Evolutionary conservation across 1,284 basidiomycete species (phyloP), one percentile per base, ranked within the genome.

Genomic region (Gomphus bonarii): DNA sequence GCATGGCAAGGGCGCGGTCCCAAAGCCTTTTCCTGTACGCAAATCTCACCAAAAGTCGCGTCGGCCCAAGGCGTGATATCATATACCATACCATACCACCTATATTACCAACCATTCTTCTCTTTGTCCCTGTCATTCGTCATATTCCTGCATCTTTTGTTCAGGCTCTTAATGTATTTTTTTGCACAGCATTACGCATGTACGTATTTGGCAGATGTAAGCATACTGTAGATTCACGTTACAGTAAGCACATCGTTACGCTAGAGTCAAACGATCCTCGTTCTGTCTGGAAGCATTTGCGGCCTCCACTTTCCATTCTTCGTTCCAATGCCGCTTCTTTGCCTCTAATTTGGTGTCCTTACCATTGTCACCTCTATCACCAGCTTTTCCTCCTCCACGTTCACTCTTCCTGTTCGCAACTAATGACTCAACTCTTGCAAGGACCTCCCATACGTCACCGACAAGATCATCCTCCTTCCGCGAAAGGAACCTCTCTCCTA

Each of bases 1-100:
- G n/a, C 88, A 91, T 65, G 88, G 88, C 5, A 75, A 85, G 38
- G 87, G 84, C 28, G 82, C 85, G 63, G 65, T 60, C 58, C 14
- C 65, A n/a, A 44, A n/a, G 25, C 42, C 56, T 10, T 31, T 10
- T 12, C 25, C 47, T 33, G 53, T 47, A 25, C 58, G 50, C 48
- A 57, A 57, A 14, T 50, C 48, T 3, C 40, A 47, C 28, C 55
- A 50, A 50, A 57, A 51, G 20, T 57, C 55, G 12, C 55, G 36
- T 14, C 38, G 44, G 25, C 46, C 47, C 10, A 40, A 47, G 43
- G 44, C 28, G 25, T 47, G 18, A 55, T 48, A n/a, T 20, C n/a
- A n/a, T 0, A 40, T 50, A 44, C 40, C 43, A 28, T 54, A 20
- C 31, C n/a, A 44, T 16, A 20, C 25, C 28, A 11, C 5, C 14